Evolutionary conservation across 345 rosid species (phyloP).

Genomic region (Eucalyptus camaldulensis): DNA sequence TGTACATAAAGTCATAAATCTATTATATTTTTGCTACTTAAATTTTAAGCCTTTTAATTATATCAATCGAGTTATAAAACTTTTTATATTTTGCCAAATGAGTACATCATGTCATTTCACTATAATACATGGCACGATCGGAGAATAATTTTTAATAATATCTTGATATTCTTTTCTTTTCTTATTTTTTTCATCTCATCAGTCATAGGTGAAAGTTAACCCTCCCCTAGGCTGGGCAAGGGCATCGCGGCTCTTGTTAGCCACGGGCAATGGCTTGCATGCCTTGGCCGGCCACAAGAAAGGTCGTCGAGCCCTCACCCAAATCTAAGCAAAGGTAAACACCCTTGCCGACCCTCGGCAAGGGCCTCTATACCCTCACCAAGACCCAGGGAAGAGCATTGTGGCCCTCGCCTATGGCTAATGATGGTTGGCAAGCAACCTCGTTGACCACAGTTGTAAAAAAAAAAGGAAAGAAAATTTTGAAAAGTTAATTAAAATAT

Average conservation of each 20-base stretch:
- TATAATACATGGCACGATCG: accelerated
- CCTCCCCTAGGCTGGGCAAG: neutral
- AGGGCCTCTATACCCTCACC: neutral
- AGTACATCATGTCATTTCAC: neutral
- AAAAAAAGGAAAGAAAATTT: too few species aligned
- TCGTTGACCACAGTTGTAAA: accelerated
- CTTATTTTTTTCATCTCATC: too few species aligned
- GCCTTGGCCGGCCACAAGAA: neutral
- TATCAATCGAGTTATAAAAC: accelerated
- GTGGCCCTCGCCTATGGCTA: neutral
- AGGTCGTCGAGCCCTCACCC: neutral
- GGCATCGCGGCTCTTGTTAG: neutral
- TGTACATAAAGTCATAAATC: accelerated
- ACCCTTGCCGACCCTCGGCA: accelerated
- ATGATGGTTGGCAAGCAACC: neutral
- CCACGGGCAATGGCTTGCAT: neutral
- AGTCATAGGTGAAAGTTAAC: neutral
- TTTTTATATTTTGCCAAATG: too few species aligned
- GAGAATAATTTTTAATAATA: neutral
- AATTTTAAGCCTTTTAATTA: too few species aligned
- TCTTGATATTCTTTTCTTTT: too few species aligned
- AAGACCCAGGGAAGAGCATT: neutral
- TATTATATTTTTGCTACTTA: too few species aligned
- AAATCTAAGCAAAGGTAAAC: neutral
- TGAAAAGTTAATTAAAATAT: too few species aligned